Evolutionary conservation across 495 filamentous ascomycete species (phyloP).

Genomic region (Penicillium dipodomyicola): DNA sequence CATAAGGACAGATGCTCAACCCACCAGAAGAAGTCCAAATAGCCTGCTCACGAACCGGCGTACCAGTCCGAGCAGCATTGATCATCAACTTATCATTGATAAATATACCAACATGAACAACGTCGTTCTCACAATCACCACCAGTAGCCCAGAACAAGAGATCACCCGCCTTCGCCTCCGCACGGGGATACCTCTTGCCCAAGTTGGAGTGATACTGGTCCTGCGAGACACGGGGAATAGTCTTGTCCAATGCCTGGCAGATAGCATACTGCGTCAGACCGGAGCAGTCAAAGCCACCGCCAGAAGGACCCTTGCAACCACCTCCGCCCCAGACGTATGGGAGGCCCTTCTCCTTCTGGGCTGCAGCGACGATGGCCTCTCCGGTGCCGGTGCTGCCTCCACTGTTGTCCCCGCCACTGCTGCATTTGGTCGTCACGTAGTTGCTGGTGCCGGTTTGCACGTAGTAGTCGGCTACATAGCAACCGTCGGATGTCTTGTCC

Average conservation of each 20-base stretch:
- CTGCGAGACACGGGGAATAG: conserved; percentile 19
- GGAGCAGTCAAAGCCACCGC: conserved; percentile 21
- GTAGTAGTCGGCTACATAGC: conserved; percentile 23
- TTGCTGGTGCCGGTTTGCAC: conserved; percentile 18
- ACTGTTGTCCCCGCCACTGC: background rate
- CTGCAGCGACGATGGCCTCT: conserved; percentile 14
- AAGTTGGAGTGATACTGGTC: conserved; percentile 15
- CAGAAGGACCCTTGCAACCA: conserved; percentile 13
- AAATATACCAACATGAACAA: conserved; percentile 20
- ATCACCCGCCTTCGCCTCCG: conserved; percentile 19
- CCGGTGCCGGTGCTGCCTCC: conserved; percentile 9
- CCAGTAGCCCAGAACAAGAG: conserved; percentile 22
- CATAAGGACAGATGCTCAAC: conserved; percentile 19
- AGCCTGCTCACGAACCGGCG: conserved; percentile 20
- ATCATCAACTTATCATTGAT: conserved; percentile 20
- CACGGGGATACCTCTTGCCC: conserved; percentile 16
- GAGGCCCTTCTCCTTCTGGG: conserved; percentile 21
- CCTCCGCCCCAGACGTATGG: conserved; percentile 22
- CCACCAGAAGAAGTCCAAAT: conserved; percentile 26
- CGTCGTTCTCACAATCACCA: conserved; percentile 16
- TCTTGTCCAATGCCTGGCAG: conserved; percentile 19
- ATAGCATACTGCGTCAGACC: conserved; percentile 22
- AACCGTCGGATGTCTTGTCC: conserved; percentile 22
- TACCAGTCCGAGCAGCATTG: conserved; percentile 22
- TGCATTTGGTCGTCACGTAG: conserved; percentile 17